A percentile compares a stretch with the other conserved stretches of the same genome.
phyloP scores from a whole-genome alignment of 2,329 filamentous ascomycete species.

The Trichoderma atroviride region DNA sequence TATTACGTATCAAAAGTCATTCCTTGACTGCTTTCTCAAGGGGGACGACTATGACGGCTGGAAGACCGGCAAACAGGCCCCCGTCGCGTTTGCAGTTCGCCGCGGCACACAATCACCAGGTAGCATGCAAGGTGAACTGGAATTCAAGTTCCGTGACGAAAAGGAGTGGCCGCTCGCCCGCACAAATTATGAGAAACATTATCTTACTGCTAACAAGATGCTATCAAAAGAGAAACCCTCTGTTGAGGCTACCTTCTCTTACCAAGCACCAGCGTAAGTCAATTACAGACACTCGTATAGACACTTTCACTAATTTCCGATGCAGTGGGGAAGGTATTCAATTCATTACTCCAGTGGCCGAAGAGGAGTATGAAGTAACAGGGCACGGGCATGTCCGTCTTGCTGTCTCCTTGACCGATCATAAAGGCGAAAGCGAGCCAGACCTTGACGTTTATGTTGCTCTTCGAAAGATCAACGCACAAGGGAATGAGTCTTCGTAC shows the following conservation, averaged over 20 bases:
- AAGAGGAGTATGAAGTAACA: background rate
- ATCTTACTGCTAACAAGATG: background rate
- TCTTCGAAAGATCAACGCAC: background rate
- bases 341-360: background rate
- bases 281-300: no score
- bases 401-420: background rate
- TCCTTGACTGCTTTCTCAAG: background rate
- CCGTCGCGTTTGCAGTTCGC: background rate
- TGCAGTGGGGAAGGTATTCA: background rate
- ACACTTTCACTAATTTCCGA: background rate
- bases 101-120: background rate
- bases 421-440: background rate
- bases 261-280: no score
- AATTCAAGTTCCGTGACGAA: background rate
- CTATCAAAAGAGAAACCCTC: background rate
- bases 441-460: background rate
- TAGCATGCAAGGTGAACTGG: background rate
- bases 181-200: background rate
- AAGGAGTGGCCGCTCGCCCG: background rate
- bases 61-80: background rate
- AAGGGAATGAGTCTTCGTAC: background rate
- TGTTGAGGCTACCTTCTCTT: no score
- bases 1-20: background rate
- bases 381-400: background rate
- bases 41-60: background rate